These are phyloP conservation scores for Pyrenopolyporus hunteri DNA, from an alignment of 495 filamentous ascomycete species.

Conservation along the genomic window DNA sequence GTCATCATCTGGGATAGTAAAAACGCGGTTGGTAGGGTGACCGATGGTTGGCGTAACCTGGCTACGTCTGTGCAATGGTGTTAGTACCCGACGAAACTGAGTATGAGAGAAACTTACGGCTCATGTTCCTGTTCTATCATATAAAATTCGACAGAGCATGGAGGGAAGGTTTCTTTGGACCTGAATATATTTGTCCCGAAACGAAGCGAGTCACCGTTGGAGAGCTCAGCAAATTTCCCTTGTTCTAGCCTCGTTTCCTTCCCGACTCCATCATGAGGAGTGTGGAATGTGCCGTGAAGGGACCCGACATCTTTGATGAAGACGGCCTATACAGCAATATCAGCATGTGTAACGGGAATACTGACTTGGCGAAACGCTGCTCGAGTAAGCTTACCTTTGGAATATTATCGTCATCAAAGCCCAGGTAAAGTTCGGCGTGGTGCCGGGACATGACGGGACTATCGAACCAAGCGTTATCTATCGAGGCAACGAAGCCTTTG, in stretches of 20 bases:
- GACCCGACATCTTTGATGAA: constrained; percentile 57
- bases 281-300: constrained; percentile 63
- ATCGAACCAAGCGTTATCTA: constrained; percentile 76
- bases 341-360: constrained; percentile 20
- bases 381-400: constrained; percentile 7
- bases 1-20: constrained; percentile 56
- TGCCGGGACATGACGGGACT: constrained; percentile 81
- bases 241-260: constrained; percentile 22
- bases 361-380: background rate
- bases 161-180: constrained; percentile 46
- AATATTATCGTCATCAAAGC: constrained; percentile 41
- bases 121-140: constrained; percentile 4
- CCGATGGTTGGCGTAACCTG: background rate
- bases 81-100: background rate
- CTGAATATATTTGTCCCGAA: constrained; percentile 57
- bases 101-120: background rate
- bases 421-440: constrained; percentile 67
- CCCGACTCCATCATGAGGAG: constrained; percentile 35
- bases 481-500: constrained; percentile 46
- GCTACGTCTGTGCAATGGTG: background rate
- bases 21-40: constrained; percentile 24
- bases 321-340: constrained; percentile 43
- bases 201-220: constrained; percentile 50
- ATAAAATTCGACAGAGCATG: constrained; percentile 43
- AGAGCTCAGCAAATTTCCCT: constrained; percentile 16